Base-by-base conservation (phyloP, 75 land plant species). In the Pseudotsuga menziesii region DNA sequence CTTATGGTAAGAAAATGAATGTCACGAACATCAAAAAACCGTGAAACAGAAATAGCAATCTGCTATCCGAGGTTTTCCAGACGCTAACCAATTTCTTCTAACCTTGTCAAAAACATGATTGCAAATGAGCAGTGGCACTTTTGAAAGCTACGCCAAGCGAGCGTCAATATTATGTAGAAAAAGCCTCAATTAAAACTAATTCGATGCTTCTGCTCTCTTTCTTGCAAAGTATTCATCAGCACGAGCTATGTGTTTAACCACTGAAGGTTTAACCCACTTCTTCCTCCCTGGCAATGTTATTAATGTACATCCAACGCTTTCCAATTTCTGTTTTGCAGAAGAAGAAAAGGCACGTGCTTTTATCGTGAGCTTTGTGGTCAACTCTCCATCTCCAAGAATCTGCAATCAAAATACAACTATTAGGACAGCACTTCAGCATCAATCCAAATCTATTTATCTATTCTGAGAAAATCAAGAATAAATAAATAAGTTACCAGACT, bases 181-280 rank as follows among this genome's bases (percentile, higher is more conserved):
- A 8, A 48, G 54, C 54, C 12, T 48, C 54, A 48, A 48, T 1
- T 58, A 27, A 14, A 73, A 13, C 3, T 56, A 73, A 57, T 76
- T 77, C 29, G 87, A 79, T 11, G 84, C 82, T 19, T 86, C 89
- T 25, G 89, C 93, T 69, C 78, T 93, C 81, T 97, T 97, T 88
- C 88, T 91, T 32, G 95, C 93, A 82, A 97, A 97, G 88, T 89
- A 97, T 69, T 91, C 98, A 6, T 89, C 89, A 1, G 99, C 98
- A 61, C 98, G 90, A 12, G 90, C 92, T 52, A 82, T 72, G 71
- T 94, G 91, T 78, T 91, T 94, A 2, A 63, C 74, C 29, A 91
- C 91, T 63, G 93, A 88, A 58, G 98, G 93, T 58, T 88, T 89
- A 27, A 97, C 79, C 98, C 98, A 97, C 79, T 94, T 97, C 87